These are phyloP conservation scores for Wickerhamiella shivajii DNA, from an alignment of 805 yeast species.

Conservation along the genomic window DNA sequence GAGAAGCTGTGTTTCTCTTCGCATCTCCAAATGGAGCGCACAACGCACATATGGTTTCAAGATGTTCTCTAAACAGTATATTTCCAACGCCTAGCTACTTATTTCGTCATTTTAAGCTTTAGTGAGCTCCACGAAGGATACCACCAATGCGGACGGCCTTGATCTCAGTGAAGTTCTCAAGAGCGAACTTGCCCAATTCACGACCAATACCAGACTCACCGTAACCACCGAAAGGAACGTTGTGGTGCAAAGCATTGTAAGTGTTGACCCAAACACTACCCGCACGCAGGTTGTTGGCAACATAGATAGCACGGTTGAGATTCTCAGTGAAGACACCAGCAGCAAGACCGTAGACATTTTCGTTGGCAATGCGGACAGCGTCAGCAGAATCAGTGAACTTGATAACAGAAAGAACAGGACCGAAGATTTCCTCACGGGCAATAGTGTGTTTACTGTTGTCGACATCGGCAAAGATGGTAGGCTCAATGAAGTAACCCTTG, in stretches of 20 bases:
- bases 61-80: too few species aligned
- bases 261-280: constrained; percentile 82
- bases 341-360: constrained; percentile 54
- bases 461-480: constrained; percentile 80
- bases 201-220: constrained; percentile 70
- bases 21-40: too few species aligned
- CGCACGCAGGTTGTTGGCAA: constrained; percentile 58
- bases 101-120: too few species aligned
- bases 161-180: constrained; percentile 54
- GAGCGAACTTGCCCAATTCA: constrained; percentile 64
- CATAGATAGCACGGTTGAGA: constrained; percentile 60
- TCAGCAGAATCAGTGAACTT: constrained; percentile 77
- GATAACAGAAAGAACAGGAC: constrained; percentile 78
- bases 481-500: constrained; percentile 37
- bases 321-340: constrained; percentile 79
- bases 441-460: constrained; percentile 55
- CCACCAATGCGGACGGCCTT: constrained; percentile 66
- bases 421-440: constrained; percentile 84
- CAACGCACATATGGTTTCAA: too few species aligned
- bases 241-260: constrained; percentile 47
- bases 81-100: too few species aligned
- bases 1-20: too few species aligned
- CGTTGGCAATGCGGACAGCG: constrained; percentile 63
- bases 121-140: too few species aligned
- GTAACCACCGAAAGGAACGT: constrained; percentile 71